These are phyloP conservation scores for Acidomyces sp. DNA, from an alignment of 495 filamentous ascomycete genomes.

Conservation along the genomic window DNA sequence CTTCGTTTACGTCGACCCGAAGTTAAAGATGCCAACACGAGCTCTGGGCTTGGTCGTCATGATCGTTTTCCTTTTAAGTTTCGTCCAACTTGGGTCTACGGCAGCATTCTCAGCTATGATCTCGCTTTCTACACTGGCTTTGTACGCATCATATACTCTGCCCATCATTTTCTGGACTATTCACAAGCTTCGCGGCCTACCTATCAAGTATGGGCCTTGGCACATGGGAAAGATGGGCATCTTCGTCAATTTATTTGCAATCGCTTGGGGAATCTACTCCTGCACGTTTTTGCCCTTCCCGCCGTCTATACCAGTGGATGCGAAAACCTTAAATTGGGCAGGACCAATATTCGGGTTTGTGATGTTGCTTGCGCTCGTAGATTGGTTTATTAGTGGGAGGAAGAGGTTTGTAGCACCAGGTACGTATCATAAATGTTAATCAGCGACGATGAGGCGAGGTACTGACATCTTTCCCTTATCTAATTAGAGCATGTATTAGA, in stretches of 20 bases:
- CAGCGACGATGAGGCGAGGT: no score
- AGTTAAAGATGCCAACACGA: slow-evolving; percentile 5
- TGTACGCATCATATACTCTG: slow-evolving; percentile 41
- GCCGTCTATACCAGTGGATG: slow-evolving; percentile 28
- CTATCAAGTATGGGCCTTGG: slow-evolving; percentile 21
- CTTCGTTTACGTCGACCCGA: slow-evolving; percentile 11
- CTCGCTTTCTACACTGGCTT: slow-evolving; percentile 34
- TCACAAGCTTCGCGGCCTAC: slow-evolving; percentile 1
- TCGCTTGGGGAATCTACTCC: slow-evolving; percentile 34
- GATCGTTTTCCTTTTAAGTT: not conserved
- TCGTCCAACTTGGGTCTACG: slow-evolving; percentile 4
- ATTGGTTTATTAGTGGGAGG: slow-evolving; percentile 20
- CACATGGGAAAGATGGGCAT: slow-evolving; percentile 27
- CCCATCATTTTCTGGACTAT: slow-evolving; percentile 33
- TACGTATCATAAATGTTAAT: no score
- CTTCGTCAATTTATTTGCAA: slow-evolving; percentile 32
- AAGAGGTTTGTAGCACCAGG: not conserved
- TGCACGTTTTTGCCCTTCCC: slow-evolving; percentile 38
- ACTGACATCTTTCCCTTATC: no score
- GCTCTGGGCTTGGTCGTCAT: slow-evolving; percentile 1
- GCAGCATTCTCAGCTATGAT: slow-evolving; percentile 39
- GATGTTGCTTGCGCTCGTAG: slow-evolving; percentile 16
- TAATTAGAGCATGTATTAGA: no score
- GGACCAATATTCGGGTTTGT: slow-evolving; percentile 17
- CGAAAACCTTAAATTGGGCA: slow-evolving; percentile 38